Evolutionary conservation across 192 early-diverging fungal genomes (phyloP), one percentile per base, ranked within the genome.

Genomic region (Hyaloraphidium curvatum): DNA sequence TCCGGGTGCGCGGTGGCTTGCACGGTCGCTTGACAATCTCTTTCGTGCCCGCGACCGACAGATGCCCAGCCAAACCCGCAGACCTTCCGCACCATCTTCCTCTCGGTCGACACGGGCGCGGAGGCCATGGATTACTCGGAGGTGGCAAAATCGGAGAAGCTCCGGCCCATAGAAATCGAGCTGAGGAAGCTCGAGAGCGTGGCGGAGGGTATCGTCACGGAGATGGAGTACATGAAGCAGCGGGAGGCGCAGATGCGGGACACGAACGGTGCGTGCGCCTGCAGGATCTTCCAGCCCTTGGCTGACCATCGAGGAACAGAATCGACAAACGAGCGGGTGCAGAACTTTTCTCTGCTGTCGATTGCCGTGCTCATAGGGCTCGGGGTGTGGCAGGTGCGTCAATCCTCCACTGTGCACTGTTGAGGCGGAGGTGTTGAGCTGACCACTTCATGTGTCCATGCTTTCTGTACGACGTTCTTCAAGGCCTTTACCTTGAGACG

Each of bases 161-260:
- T 95, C 19, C 74, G 74, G 61, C 91, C 91, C 22, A 66, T 89
- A 61, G 91, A 95, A 64, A 53, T 82, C n/a, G 91, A 92, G 67
- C 62, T 95, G 22, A 69, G 79, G 41, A 75, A 82, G 48, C 64
- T 91, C 40, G 86, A 90, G 63, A 72, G 74, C 61, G 60, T 83
- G 11, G 65, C 84, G 52, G 70, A 78, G 53, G 82, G 86, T 37
- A 75, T 92, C 54, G 65, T 81, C 28, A 81, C 78, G n/a, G 79
- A 91, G 50, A 82, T 95, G 80, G 80, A 88, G 55, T 75, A 79
- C 54, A 61, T 92, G 50, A 86, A 89, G 67, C 62, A 58, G 29
- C 68, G 86, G 37, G 91, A 95, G 60, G 72, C 70, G 54, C 69
- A 72, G 43, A 78, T 95, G 81, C 72, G 91, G 59, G 77, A 91